These are phyloP conservation scores for Saccharomycopsis sp. DNA, from an alignment of 805 yeast genomes.

Conservation along the genomic window DNA sequence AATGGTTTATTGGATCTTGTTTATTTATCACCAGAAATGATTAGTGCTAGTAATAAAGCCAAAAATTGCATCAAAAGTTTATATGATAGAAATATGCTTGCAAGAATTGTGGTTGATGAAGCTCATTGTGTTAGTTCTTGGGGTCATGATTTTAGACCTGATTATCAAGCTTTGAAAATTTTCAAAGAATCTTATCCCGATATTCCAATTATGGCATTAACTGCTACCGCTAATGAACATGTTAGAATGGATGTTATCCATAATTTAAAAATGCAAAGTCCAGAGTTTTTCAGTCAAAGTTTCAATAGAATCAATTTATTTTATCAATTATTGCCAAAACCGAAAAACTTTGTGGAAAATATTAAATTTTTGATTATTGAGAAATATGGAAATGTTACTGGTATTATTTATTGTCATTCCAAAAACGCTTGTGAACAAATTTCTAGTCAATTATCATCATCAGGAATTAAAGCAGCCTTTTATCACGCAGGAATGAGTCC, in stretches of 20 bases:
- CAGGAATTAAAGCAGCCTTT: conserved; percentile 59
- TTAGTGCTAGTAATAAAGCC: conserved; percentile 61
- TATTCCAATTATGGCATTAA: conserved; percentile 88
- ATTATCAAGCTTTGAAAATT: conserved; percentile 69
- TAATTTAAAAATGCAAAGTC: conserved; percentile 53
- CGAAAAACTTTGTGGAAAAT: conserved; percentile 41
- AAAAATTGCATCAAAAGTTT: conserved; percentile 51
- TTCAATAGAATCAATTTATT: conserved; percentile 81
- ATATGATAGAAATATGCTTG: conserved; percentile 45
- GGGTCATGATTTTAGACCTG: conserved; percentile 99
- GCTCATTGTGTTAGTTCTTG: conserved; percentile 98
- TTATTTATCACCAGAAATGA: conserved; percentile 92
- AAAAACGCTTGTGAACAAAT: conserved; percentile 82
- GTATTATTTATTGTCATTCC: conserved; percentile 90
- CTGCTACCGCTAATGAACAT: conserved; percentile 92
- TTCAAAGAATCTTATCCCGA: conserved; percentile 67
- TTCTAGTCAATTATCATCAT: conserved; percentile 43
- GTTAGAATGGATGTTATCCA: conserved; percentile 80
- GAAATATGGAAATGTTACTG: conserved; percentile 51
- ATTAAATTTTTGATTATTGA: conserved; percentile 44
- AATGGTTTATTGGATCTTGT: conserved; percentile 65
- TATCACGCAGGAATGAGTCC: conserved; percentile 95
- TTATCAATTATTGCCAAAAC: conserved; percentile 68
- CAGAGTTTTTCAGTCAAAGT: conserved; percentile 72
- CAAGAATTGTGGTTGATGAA: conserved; percentile 89